Conservation (phyloP, 805 yeast genomes). For the Suhomyces kilbournensis region DNA sequence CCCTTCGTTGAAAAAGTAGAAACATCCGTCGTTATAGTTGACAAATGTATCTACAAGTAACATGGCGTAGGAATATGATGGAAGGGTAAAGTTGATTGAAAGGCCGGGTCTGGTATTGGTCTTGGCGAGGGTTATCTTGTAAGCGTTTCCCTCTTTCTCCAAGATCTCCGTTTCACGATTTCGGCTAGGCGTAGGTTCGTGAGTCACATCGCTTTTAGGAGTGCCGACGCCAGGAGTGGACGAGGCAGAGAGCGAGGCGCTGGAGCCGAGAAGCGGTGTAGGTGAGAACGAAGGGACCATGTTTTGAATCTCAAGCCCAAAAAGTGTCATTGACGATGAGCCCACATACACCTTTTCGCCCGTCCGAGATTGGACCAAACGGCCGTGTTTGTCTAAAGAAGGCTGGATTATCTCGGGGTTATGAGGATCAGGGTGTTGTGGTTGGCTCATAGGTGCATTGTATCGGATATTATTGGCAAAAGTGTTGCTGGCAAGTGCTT, state of each 20-base stretch:
- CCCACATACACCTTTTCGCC: conserved; percentile 78
- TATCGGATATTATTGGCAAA: conserved; percentile 15
- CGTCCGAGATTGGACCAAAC: conserved; percentile 68
- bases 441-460: conserved; percentile 7
- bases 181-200: conserved; percentile 1
- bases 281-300: conserved; percentile 43
- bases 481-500: conserved; percentile 3
- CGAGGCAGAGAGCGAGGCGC: conserved; percentile 6
- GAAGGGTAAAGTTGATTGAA: conserved; percentile 67
- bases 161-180: conserved; percentile 54
- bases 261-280: conserved; percentile 10
- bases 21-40: conserved; percentile 80
- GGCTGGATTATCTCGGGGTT: conserved; percentile 60
- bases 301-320: conserved; percentile 73
- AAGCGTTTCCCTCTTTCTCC: conserved; percentile 76
- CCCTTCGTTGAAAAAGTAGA: conserved; percentile 82
- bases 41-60: conserved; percentile 71
- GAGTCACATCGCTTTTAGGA: conserved; percentile 5
- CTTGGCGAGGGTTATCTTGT: conserved; percentile 64
- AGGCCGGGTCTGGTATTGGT: conserved; percentile 67
- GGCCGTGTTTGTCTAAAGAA: conserved; percentile 66
- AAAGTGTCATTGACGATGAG: conserved; percentile 77
- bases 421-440: neutral
- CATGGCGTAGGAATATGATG: conserved; percentile 75
- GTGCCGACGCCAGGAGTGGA: conserved; percentile 10